A percentile compares a stretch with the other conserved stretches of the same genome.
phyloP scores from a whole-genome alignment of 2,329 filamentous ascomycete genomes.

The Penicillium sclerotiorum region DNA sequence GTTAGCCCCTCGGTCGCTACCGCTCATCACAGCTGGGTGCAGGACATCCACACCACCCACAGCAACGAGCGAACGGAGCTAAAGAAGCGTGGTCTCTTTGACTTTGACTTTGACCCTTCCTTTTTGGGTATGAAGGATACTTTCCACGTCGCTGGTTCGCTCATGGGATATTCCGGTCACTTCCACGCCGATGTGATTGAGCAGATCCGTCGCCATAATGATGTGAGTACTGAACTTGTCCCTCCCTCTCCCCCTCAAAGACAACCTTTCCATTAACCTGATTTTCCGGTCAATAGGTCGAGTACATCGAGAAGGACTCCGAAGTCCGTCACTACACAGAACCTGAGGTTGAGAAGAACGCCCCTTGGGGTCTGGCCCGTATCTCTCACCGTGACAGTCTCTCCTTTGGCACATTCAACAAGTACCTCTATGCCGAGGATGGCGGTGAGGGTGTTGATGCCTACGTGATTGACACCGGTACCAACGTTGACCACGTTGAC shows the following conservation, averaged over 20 bases:
- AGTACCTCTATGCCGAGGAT: constrained; percentile 88
- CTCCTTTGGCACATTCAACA: constrained; percentile 93
- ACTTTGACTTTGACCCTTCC: constrained; percentile 62
- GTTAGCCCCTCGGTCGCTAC: constrained; percentile 71
- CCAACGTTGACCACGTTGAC: constrained; percentile 90
- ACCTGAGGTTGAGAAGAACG: constrained; percentile 76
- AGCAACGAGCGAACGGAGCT: constrained; percentile 74
- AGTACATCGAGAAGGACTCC: constrained; percentile 93
- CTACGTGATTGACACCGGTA: constrained; percentile 98
- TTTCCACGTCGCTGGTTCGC: constrained; percentile 81
- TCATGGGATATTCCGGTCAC: constrained; percentile 93
- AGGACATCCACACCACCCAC: constrained; percentile 77
- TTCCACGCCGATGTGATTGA: constrained; percentile 94
- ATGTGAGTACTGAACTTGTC: constrained; percentile 70
- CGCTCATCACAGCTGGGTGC: constrained; percentile 88
- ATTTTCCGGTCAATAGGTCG: constrained; percentile 65
- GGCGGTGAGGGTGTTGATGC: constrained; percentile 97
- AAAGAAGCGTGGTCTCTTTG: constrained; percentile 80
- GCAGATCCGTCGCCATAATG: constrained; percentile 89
- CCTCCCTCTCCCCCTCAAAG: background rate
- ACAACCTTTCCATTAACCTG: background rate
- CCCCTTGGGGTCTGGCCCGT: constrained; percentile 98
- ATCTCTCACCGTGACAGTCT: constrained; percentile 90
- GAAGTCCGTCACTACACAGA: constrained; percentile 77
- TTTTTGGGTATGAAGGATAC: constrained; percentile 93